These are phyloP conservation scores for Aspergillus intermedius DNA, from an alignment of 2,329 filamentous ascomycete genomes.

Conservation along the genomic window DNA sequence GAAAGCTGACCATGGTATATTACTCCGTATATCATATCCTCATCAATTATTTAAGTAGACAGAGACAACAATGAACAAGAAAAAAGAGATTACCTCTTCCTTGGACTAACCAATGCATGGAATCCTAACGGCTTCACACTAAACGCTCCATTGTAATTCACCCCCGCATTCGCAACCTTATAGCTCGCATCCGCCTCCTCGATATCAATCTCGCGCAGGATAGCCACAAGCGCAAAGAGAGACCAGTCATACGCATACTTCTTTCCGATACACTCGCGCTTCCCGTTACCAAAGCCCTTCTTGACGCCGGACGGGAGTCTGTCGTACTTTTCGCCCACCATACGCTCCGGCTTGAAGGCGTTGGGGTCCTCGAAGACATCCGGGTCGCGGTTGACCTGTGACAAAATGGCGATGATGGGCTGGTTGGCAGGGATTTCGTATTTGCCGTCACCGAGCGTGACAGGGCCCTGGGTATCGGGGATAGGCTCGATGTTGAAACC, in stretches of 20 bases:
- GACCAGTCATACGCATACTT: slow-evolving; percentile 70
- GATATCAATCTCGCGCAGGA: slow-evolving; percentile 67
- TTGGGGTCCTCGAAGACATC: slow-evolving; percentile 58
- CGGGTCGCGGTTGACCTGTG: slow-evolving; percentile 57
- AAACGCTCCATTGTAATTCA: slow-evolving; percentile 46
- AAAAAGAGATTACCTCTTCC: background rate
- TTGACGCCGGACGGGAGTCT: slow-evolving; percentile 56
- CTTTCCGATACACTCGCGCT: slow-evolving; percentile 63
- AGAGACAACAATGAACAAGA: background rate
- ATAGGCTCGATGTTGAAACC: slow-evolving; percentile 50
- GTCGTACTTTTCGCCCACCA: slow-evolving; percentile 64
- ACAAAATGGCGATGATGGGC: slow-evolving; percentile 46
- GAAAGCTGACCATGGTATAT: background rate
- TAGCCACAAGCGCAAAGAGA: slow-evolving; percentile 53
- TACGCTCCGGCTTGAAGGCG: slow-evolving; percentile 63
- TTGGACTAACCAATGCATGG: background rate
- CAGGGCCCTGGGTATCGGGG: slow-evolving; percentile 37
- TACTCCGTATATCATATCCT: background rate
- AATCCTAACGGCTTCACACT: slow-evolving; percentile 42
- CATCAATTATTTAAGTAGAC: background rate
- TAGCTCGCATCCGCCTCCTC: slow-evolving; percentile 51
- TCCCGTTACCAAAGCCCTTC: slow-evolving; percentile 69
- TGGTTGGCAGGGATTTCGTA: slow-evolving; percentile 54
- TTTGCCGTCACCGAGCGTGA: slow-evolving; percentile 53
- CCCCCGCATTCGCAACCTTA: slow-evolving; percentile 22